Evolutionary conservation across 176 grass and related monocot species (phyloP).

Genomic region (Lolium rigidum): DNA sequence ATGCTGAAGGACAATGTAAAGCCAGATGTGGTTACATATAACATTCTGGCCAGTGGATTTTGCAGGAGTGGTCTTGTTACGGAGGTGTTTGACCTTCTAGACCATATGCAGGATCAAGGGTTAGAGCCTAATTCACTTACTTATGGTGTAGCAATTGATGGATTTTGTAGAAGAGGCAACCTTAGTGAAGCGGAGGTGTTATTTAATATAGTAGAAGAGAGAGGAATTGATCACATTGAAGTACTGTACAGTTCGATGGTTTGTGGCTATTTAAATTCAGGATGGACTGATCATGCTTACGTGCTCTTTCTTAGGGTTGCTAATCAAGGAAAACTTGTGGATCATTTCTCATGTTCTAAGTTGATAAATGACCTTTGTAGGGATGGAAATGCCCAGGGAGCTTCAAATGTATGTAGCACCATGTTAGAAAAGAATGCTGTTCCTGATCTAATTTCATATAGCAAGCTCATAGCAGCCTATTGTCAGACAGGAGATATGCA

Average conservation of each 20-base stretch:
- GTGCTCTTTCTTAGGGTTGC: conserved; percentile 64
- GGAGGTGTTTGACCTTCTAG: conserved; percentile 67
- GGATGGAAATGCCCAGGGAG: conserved; percentile 55
- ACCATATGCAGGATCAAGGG: conserved; percentile 68
- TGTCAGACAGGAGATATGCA: conserved; percentile 55
- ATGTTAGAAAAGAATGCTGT: conserved; percentile 68
- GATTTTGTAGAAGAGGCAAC: conserved; percentile 71
- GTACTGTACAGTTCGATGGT: conserved; percentile 80
- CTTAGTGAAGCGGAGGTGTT: conserved; percentile 72
- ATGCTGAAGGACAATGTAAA: conserved; percentile 72
- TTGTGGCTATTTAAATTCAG: conserved; percentile 73
- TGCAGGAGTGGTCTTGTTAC: conserved; percentile 63
- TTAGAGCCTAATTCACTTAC: conserved; percentile 68
- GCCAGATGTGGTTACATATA: conserved; percentile 78
- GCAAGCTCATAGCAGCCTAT: conserved; percentile 68
- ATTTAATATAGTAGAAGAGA: conserved; percentile 62
- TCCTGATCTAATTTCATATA: conserved; percentile 68
- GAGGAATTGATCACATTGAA: conserved; percentile 46
- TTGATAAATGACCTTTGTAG: conserved; percentile 71
- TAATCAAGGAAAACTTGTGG: conserved; percentile 66
- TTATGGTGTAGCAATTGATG: conserved; percentile 67
- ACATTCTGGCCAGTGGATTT: conserved; percentile 66
- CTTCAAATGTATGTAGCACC: conserved; percentile 62
- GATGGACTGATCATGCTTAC: conserved; percentile 63
- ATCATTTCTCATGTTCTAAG: conserved; percentile 45